Conservation (phyloP, 352 stramenopile genomes). For the Pythium coloratum region DNA sequence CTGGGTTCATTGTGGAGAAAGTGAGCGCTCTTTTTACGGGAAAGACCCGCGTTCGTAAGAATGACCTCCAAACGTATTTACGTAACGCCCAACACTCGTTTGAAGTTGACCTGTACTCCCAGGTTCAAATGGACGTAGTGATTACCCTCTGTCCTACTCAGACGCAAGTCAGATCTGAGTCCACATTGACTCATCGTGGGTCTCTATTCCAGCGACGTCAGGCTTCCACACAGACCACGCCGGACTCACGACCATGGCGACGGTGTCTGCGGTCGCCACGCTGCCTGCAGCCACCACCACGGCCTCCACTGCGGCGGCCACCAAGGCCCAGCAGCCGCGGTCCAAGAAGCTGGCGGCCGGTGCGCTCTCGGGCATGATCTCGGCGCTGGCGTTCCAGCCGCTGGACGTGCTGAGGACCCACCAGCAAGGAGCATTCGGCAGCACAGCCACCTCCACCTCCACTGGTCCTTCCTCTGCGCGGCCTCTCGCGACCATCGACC, state of each 20-base stretch:
- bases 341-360: slow-evolving; percentile 74
- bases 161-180: slow-evolving; percentile 7
- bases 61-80: slow-evolving; percentile 10
- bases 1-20: background rate
- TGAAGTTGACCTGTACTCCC: slow-evolving; percentile 8
- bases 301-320: slow-evolving; percentile 1
- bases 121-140: slow-evolving; percentile 5
- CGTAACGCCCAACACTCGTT: background rate
- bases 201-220: slow-evolving; percentile 17
- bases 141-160: background rate
- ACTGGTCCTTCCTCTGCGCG: background rate
- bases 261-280: slow-evolving; percentile 1
- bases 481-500: slow-evolving; percentile 20
- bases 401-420: slow-evolving; percentile 85
- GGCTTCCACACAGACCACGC: slow-evolving; percentile 10
- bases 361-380: slow-evolving; percentile 75
- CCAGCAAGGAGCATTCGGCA: slow-evolving; percentile 78
- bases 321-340: slow-evolving; percentile 33
- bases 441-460: background rate
- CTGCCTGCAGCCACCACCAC: slow-evolving; percentile 17
- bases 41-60: background rate
- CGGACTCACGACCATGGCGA: slow-evolving; percentile 2
- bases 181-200: background rate
- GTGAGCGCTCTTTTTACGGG: background rate
- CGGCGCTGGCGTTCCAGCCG: slow-evolving; percentile 82